phyloP scores from a whole-genome alignment of 2,329 filamentous ascomycete genomes.

The Aureobasidium sp. region DNA sequence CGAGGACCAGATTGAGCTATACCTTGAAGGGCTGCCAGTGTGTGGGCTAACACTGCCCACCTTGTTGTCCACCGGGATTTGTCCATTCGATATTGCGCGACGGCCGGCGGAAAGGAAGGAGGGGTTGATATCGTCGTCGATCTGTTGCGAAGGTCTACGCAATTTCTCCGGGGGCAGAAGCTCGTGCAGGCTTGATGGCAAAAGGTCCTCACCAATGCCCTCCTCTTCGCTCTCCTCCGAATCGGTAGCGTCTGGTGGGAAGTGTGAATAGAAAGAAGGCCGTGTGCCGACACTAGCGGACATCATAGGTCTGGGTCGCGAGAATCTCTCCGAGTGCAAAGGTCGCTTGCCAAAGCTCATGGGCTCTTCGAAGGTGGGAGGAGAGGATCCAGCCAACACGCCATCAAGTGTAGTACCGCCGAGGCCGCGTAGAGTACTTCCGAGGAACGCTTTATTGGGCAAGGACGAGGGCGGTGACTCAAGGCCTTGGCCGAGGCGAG shows the following conservation, averaged over 20 bases:
- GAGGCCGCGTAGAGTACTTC: conserved; percentile 47
- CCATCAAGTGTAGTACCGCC: conserved; percentile 43
- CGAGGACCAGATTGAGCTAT: conserved; percentile 50
- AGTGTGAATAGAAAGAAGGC: conserved; percentile 22
- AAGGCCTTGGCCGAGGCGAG: conserved; percentile 84
- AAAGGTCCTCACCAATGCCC: conserved; percentile 85
- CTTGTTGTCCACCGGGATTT: conserved; percentile 34
- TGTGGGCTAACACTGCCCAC: conserved; percentile 43
- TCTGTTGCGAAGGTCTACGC: conserved; percentile 52
- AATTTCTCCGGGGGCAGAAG: conserved; percentile 56
- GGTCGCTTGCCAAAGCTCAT: conserved; percentile 59
- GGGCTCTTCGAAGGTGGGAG: conserved; percentile 58
- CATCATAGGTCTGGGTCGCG: conserved; percentile 46
- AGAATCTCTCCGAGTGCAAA: conserved; percentile 59
- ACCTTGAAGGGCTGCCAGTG: conserved; percentile 56
- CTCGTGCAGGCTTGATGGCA: conserved; percentile 64
- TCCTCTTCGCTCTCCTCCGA: conserved; percentile 55
- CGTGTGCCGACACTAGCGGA: conserved; percentile 53
- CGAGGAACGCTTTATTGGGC: conserved; percentile 43
- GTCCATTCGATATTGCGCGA: conserved; percentile 38
- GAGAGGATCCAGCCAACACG: conserved; percentile 45
- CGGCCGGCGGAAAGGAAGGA: conserved; percentile 28
- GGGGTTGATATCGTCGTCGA: conserved; percentile 41
- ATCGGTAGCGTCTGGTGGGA: conserved; percentile 41
- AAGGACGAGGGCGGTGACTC: conserved; percentile 68